Percentiles rank a stretch among this genome's conserved stretches.
Conservation (phyloP, 495 filamentous ascomycete species). For the Massariosphaeria phaeospora region DNA sequence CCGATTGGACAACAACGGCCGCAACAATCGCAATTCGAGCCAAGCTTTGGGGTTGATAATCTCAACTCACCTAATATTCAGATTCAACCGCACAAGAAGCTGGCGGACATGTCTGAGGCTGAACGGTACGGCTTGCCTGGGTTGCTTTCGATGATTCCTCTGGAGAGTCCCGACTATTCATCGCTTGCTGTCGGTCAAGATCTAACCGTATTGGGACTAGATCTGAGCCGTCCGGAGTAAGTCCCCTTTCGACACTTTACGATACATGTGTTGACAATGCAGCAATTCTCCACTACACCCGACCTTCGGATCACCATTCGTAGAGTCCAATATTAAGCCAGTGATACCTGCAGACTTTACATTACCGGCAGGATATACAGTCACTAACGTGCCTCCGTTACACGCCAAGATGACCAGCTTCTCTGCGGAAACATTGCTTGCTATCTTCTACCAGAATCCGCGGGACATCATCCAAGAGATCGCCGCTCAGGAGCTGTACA, state of each 20-base stretch:
- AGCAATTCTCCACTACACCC: constrained; percentile 55
- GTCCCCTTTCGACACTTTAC: constrained; percentile 28
- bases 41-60: constrained; percentile 44
- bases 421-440: constrained; percentile 86
- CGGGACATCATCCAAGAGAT: constrained; percentile 78
- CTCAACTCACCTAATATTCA: constrained; percentile 42
- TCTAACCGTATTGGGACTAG: constrained; percentile 67
- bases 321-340: constrained; percentile 56
- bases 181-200: constrained; percentile 74
- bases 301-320: constrained; percentile 67
- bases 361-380: constrained; percentile 78
- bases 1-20: constrained; percentile 25
- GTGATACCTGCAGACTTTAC: constrained; percentile 67
- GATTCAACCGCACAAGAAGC: constrained; percentile 52
- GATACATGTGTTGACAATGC: constrained; percentile 11
- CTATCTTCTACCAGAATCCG: constrained; percentile 90
- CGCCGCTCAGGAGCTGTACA: constrained; percentile 71
- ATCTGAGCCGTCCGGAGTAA: constrained; percentile 75
- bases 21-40: constrained; percentile 31
- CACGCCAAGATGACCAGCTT: constrained; percentile 74
- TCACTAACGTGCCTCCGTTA: constrained; percentile 78
- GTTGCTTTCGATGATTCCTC: constrained; percentile 70
- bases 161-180: constrained; percentile 69
- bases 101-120: constrained; percentile 69
- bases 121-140: constrained; percentile 81